Percentiles rank a stretch among this genome's conserved stretches.
phyloP scores from a whole-genome alignment of 306 rosid species.

The Castanea crenata region DNA sequence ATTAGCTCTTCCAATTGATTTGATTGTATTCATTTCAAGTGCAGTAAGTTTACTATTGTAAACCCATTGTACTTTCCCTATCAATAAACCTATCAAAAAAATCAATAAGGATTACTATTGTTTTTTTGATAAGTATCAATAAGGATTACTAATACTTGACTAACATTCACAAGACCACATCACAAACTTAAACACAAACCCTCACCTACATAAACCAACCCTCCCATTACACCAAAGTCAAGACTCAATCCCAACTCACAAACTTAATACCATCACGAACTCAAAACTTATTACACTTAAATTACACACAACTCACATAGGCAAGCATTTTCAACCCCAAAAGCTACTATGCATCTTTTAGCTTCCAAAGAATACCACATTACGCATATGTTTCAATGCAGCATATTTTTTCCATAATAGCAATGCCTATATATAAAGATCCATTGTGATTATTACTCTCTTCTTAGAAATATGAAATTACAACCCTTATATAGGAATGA shows the following conservation, averaged over 20 bases:
- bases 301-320: not conserved
- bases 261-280: not conserved
- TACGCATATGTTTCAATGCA: not conserved
- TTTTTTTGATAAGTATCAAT: not conserved
- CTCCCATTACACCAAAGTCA: not conserved
- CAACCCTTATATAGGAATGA: not conserved
- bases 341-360: not conserved
- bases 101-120: no score
- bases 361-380: not conserved
- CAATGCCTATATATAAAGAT: not conserved
- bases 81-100: no score
- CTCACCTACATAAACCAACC: not conserved
- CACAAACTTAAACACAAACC: not conserved
- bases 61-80: no score
- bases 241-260: not conserved
- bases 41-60: no score
- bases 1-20: no score
- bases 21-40: no score
- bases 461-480: not conserved
- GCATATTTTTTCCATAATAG: not conserved
- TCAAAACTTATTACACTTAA: not conserved
- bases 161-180: not conserved
- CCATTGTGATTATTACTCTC: not conserved
- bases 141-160: not conserved
- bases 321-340: not conserved